phyloP scores from a whole-genome alignment of 805 yeast species.

The Metschnikowia baotianmanensis region DNA sequence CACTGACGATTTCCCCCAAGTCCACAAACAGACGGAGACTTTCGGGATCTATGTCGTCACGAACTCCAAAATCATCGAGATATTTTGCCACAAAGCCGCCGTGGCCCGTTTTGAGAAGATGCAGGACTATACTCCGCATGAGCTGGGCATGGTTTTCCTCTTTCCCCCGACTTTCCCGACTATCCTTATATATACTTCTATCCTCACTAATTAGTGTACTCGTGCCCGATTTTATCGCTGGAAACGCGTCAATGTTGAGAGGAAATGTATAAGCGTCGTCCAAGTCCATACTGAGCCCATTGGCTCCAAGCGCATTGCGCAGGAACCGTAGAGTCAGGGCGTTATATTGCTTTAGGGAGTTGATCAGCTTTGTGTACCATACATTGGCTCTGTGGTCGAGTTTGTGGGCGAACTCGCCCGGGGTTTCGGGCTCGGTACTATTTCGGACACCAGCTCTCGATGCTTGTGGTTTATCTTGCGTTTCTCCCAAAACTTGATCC shows the following conservation, averaged over 20 bases:
- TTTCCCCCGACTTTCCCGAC: slow-evolving; percentile 6
- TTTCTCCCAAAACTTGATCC: slow-evolving; percentile 7
- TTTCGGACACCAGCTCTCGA: background rate
- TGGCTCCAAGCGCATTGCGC: slow-evolving; percentile 30
- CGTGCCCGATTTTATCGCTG: slow-evolving; percentile 16
- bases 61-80: slow-evolving; percentile 22
- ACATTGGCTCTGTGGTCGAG: slow-evolving; percentile 20
- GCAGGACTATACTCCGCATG: slow-evolving; percentile 37
- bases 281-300: slow-evolving; percentile 29
- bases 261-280: slow-evolving; percentile 45
- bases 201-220: no score
- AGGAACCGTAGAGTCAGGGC: slow-evolving; percentile 32
- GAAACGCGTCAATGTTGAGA: slow-evolving; percentile 29
- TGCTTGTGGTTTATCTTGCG: background rate
- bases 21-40: slow-evolving; percentile 27
- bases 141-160: slow-evolving; percentile 30
- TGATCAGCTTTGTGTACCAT: slow-evolving; percentile 40
- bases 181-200: background rate
- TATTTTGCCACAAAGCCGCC: slow-evolving; percentile 34
- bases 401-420: background rate
- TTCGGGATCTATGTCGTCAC: slow-evolving; percentile 22
- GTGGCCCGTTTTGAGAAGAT: slow-evolving; percentile 40
- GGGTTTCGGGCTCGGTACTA: background rate
- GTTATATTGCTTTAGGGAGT: slow-evolving; percentile 34
- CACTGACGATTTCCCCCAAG: slow-evolving; percentile 34